Conservation (phyloP, 805 yeast species). For the Kuraishia molischiana region DNA sequence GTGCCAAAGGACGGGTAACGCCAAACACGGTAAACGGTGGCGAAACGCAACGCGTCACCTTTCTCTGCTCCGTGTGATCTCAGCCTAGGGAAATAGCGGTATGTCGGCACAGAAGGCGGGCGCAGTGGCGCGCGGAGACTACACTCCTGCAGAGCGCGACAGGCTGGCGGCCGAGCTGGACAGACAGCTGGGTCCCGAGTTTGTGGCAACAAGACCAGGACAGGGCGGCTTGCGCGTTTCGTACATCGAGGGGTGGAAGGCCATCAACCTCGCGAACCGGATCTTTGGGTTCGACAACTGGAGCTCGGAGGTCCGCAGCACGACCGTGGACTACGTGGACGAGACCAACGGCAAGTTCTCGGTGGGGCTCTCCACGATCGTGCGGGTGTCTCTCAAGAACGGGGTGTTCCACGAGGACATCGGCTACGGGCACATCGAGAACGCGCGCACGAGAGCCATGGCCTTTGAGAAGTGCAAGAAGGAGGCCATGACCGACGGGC, state of each 20-base stretch:
- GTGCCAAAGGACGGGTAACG: too few relatives aligned
- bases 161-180: constrained; percentile 19
- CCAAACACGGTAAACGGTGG: too few relatives aligned
- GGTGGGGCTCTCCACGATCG: constrained; percentile 62
- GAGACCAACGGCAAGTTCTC: constrained; percentile 46
- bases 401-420: constrained; percentile 76
- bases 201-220: constrained; percentile 65
- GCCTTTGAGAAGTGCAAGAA: constrained; percentile 77
- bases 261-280: constrained; percentile 68
- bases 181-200: constrained; percentile 61
- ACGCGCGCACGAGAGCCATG: constrained; percentile 56
- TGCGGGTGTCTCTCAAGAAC: constrained; percentile 64
- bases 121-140: constrained; percentile 4
- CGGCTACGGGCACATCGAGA: constrained; percentile 70
- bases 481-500: constrained; percentile 79
- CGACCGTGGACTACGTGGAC: constrained; percentile 65
- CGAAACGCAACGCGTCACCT: too few relatives aligned
- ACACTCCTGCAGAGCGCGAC: constrained; percentile 16
- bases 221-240: constrained; percentile 63
- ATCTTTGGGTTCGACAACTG: constrained; percentile 82
- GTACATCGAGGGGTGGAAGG: constrained; percentile 80
- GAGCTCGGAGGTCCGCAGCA: constrained; percentile 59
- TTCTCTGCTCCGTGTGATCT: too few relatives aligned
- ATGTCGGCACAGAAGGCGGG: too few relatives aligned
- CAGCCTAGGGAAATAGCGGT: too few relatives aligned